Evolutionary conservation across 2,329 filamentous ascomycete species (phyloP), one percentile per base, ranked within the genome.

Genomic region (Phyllosticta citrichinensis): DNA sequence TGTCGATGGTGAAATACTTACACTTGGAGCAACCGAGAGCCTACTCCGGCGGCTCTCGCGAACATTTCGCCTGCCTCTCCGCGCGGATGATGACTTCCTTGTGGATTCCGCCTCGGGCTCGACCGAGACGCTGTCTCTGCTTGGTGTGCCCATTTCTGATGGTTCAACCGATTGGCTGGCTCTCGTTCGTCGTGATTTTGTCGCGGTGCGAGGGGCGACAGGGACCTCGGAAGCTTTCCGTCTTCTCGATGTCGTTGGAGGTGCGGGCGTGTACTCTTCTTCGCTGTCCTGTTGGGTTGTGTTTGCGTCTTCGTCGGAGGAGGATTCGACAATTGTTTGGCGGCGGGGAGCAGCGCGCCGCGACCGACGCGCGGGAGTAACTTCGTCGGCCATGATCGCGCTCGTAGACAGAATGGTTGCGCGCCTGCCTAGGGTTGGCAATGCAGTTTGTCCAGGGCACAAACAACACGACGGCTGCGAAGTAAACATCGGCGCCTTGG

Each of bases 261-360:
- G 1, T 55, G 87, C 87, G 2, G 91, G 91, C 53, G 87, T 88
- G 68, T 91, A 94, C 56, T 96, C 89, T 56, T 92, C 87, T 65
- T 89, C 88, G 27, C 87, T 80, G 27, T 80, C 81, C 17, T 83
- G 79, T 35, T 84, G 78, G 63, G 83, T 80, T 68, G 83, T 79
- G 50, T 80, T 75, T 60, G 84, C 79, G 65, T 88, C 84, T 62
- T 95, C 90, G 52, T 93, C 90, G 24, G 84, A 82, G 20, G 83
- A 80, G 9, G 86, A 91, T 65, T 95, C 91, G 55, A 95, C 81
- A 57, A 87, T 83, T 19, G 69, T 69, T 67, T 86, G 88, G 68
- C 87, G 85, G 70, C 90, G 83, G 58, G 87, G 74, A 52, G 81
- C 80, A 56, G 79, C 81, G 61, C 85, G 80, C 70, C 86, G 80